Evolutionary conservation across 2,329 filamentous ascomycete species (phyloP), one percentile per base, ranked within the genome.

Genomic region (Epichloe amarillans): DNA sequence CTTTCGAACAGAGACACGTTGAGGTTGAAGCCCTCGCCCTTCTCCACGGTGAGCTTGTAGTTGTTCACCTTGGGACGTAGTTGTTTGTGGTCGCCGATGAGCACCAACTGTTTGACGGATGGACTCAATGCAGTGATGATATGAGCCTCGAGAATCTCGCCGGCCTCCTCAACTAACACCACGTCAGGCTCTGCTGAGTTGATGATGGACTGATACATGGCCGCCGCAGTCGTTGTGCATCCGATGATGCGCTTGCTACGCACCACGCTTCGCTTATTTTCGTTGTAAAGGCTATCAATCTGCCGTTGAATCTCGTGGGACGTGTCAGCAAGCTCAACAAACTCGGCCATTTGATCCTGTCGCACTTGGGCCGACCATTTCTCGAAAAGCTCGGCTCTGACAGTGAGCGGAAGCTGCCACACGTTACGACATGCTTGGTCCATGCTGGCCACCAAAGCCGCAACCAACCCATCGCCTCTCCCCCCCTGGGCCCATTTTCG

Each of bases 51-150:
- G 0, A 88, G 62, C 0, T 61, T 64, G 55, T 80, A 86, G 49
- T 76, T 81, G 37, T 75, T 77, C 50, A 79, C 70, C 56, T 87
- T 86, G 0, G 84, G 85, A 0, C 83, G 76, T 0, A 88, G 72
- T 54, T 88, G 85, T 50, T 83, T 76, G 60, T 88, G 84, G 50
- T 88, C 85, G 0, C 85, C 85, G 11, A 88, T 88, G 2, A 86
- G 62, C 0, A 88, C 73, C 1, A 87, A 60, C 39, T 88, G 82
- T 53, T 84, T 74, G 0, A 77, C 77, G 0, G 72, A 63, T 0
- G 73, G 61, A 0, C 71, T 68, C 51, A 88, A 57, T 0, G 84
- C 76, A 0, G 83, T 76, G 0, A 88, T 62, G 19, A 66, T 39
- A 55, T 88, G 84, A 2, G 73, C 72, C 61, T 88, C 84, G 0